phyloP scores from a whole-genome alignment of 768 basidiomycete genomes.

The Filobasidium floriforme region DNA sequence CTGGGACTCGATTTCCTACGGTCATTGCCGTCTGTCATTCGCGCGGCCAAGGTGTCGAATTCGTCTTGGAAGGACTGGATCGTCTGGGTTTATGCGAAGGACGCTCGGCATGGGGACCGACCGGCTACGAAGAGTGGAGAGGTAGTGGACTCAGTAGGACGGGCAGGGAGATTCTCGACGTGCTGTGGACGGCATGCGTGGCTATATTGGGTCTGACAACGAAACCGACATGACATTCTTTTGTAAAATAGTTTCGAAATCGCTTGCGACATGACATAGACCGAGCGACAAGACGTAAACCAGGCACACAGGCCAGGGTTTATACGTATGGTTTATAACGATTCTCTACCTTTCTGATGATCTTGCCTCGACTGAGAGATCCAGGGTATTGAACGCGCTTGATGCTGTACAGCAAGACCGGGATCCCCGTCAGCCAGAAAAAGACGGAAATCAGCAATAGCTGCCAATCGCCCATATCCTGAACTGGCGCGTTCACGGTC shows the following conservation, averaged over 20 bases:
- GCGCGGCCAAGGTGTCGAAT: conserved; percentile 54
- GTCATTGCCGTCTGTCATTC: conserved; percentile 48
- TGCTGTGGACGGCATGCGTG: conserved; percentile 43
- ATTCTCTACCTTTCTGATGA: background rate
- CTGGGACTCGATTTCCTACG: conserved; percentile 57
- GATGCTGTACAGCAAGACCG: background rate
- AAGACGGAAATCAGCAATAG: background rate
- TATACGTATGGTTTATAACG: background rate
- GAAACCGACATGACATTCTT: background rate
- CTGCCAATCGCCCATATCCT: background rate
- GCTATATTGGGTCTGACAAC: conserved; percentile 39
- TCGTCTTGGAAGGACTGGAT: conserved; percentile 68
- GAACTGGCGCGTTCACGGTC: background rate
- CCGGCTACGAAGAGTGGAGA: conserved; percentile 46
- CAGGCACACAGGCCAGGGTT: background rate
- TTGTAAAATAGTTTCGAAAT: background rate
- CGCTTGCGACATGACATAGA: background rate
- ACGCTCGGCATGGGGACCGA: conserved; percentile 46
- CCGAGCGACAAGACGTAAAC: background rate
- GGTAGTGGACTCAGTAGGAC: conserved; percentile 39
- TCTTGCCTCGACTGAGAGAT: background rate
- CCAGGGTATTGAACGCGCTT: background rate
- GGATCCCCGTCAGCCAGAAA: background rate
- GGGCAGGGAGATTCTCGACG: conserved; percentile 40
- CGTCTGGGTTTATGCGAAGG: conserved; percentile 61